A percentile compares a stretch with the other conserved stretches of the same genome.
These are phyloP conservation scores for Colletotrichum higginsianum DNA, from an alignment of 2,329 filamentous ascomycete genomes.

Conservation along the genomic window DNA sequence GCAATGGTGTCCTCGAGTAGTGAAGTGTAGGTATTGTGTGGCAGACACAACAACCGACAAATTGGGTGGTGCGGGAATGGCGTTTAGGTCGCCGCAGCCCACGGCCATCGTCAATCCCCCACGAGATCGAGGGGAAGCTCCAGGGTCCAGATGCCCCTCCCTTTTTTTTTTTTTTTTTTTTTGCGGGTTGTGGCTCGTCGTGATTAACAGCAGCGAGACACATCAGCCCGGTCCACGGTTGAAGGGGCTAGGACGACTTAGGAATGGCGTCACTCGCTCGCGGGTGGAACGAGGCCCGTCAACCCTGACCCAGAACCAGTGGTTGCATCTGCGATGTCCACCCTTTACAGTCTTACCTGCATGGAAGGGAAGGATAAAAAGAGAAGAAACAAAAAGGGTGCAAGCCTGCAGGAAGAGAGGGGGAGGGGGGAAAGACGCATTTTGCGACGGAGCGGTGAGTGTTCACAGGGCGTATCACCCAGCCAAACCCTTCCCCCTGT, in stretches of 20 bases:
- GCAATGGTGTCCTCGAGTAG: too few relatives aligned
- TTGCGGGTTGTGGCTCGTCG: constrained; percentile 27
- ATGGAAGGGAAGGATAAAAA: neutral
- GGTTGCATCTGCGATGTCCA: constrained; percentile 26
- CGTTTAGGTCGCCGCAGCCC: constrained; percentile 39
- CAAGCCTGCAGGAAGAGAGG: constrained; percentile 26
- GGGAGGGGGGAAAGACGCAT: constrained; percentile 10
- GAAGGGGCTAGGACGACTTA: constrained; percentile 3
- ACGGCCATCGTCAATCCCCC: constrained; percentile 37
- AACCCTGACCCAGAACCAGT: constrained; percentile 27
- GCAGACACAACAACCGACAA: too few relatives aligned
- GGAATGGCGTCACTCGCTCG: constrained; percentile 20
- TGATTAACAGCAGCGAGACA: constrained; percentile 32
- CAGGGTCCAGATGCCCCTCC: constrained; percentile 41
- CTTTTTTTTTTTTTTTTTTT: neutral
- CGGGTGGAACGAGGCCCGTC: constrained; percentile 30
- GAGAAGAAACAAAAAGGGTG: constrained; percentile 17
- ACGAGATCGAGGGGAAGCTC: constrained; percentile 42
- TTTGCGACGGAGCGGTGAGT: constrained; percentile 43
- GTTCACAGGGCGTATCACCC: constrained; percentile 41
- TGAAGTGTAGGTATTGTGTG: too few relatives aligned
- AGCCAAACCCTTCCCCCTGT: constrained; percentile 6
- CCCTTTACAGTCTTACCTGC: constrained; percentile 38
- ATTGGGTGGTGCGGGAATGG: constrained; percentile 34
- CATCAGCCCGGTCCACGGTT: constrained; percentile 8